A percentile compares a stretch with the other conserved stretches of the same genome.
phyloP scores from a whole-genome alignment of 306 rosid genomes.

The Inga oerstediana region DNA sequence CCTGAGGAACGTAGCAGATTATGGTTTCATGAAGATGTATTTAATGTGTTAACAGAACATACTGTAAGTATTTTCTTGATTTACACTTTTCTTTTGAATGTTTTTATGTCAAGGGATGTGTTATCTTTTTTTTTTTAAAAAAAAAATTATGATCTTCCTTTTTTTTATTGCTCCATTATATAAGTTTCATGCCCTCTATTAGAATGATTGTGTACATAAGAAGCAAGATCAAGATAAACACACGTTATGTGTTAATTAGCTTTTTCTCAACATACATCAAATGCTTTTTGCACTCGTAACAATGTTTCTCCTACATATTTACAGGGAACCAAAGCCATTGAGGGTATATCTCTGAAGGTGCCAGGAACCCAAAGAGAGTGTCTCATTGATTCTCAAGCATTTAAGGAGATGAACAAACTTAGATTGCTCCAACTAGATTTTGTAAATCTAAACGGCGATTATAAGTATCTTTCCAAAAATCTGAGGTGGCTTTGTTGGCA shows the following conservation, averaged over 20 bases:
- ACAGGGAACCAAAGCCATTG: conserved; percentile 19
- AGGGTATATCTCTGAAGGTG: conserved; percentile 24
- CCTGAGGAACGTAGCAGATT: background rate
- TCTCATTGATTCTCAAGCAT: conserved; percentile 29
- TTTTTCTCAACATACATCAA: background rate
- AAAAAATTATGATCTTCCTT: too few species aligned
- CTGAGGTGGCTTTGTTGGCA: conserved; percentile 50
- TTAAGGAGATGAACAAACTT: conserved; percentile 42
- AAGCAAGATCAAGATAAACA: too few species aligned
- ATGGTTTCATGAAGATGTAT: background rate
- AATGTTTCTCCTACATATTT: background rate
- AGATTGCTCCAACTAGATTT: conserved; percentile 42
- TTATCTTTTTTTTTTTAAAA: too few species aligned
- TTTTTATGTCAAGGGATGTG: background rate
- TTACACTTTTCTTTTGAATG: background rate
- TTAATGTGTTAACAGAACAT: background rate
- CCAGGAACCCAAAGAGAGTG: background rate
- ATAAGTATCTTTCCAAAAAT: conserved; percentile 28
- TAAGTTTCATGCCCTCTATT: too few species aligned
- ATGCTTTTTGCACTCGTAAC: too few species aligned
- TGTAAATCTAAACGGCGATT: conserved; percentile 36
- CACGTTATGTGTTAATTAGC: background rate
- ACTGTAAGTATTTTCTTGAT: background rate
- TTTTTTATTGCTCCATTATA: too few species aligned
- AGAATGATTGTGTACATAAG: too few species aligned